Evolutionary conservation across 495 filamentous ascomycete genomes (phyloP), one percentile per base, ranked within the genome.

Genomic region (Neurospora discreta): DNA sequence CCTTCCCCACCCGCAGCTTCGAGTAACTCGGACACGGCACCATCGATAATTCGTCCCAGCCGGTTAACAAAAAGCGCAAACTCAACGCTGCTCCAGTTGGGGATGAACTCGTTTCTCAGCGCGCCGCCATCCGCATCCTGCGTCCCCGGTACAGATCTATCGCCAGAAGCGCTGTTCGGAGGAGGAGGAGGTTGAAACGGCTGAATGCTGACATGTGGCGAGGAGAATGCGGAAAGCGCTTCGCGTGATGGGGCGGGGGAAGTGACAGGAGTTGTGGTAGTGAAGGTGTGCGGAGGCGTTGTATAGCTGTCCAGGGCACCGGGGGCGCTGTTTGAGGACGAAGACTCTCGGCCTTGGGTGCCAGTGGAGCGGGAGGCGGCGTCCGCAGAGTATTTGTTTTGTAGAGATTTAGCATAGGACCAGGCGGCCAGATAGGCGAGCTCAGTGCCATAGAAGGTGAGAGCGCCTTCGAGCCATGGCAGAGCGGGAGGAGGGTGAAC

Each of bases 391-490:
- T 65, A 18, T 36, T 65, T 65, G 52, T 16, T 65, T 36, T 65
- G 52, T 26, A 65, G 26, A 8, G 73, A 75, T 42, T 83, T 82
- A 33, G 88, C 88, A 80, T 84, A 88, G 69, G 80, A 80, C 89
- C 89, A 91, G 16, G 88, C 82, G 52, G 83, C 81, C 5, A 90
- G 71, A 77, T 90, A 91, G 72, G 83, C 85, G 4, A 83, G 85
- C 82, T 94, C 92, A 13, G 90, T 93, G 36, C 90, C 89, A 89
- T 91, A 94, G 23, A 93, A 84, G 26, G 91, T 86, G 10, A 91
- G 84, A 71, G 93, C 78, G 10, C 90, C 91, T 76, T 92, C 90
- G 18, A 93, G 78, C 78, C 77, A 81, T 1, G 77, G 77, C 16
- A 80, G 58, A 44, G 72, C 60, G 23, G 41, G 43, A 4, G 52